Evolutionary conservation across 257 asterid species (phyloP).

Genomic region (Nicotiana otophora): DNA sequence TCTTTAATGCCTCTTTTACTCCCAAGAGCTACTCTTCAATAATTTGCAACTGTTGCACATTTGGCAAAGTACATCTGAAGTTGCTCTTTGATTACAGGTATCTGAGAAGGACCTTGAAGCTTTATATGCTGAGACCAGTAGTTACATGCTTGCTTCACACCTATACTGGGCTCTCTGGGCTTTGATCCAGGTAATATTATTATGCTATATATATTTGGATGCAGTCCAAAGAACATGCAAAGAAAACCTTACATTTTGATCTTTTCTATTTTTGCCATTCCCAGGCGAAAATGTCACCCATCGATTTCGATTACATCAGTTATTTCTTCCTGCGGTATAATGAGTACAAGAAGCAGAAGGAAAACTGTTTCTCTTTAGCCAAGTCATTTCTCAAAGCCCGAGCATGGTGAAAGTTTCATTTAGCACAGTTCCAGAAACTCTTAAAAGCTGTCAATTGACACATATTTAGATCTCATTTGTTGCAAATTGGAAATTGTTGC

Average conservation of each 20-base stretch:
- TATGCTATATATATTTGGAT: not conserved
- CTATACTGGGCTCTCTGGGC: slow-evolving; percentile 96
- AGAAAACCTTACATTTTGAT: not conserved
- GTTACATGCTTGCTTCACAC: slow-evolving; percentile 84
- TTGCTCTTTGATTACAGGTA: slow-evolving; percentile 36
- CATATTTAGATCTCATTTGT: not conserved
- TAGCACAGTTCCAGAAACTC: not conserved
- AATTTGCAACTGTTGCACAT: not conserved
- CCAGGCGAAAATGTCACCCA: slow-evolving; percentile 95
- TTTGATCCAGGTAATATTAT: slow-evolving; percentile 67
- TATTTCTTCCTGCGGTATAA: slow-evolving; percentile 72
- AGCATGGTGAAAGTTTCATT: not conserved
- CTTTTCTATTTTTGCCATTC: slow-evolving; percentile 9
- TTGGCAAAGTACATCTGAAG: not conserved
- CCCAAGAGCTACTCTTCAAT: not conserved
- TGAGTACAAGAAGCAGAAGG: slow-evolving; percentile 72
- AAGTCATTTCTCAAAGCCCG: slow-evolving; percentile 9
- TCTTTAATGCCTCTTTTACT: not conserved
- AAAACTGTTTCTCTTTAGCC: slow-evolving; percentile 39
- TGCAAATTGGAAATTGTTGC: not conserved
- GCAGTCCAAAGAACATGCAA: not conserved
- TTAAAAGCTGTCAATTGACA: not conserved
- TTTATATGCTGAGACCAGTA: slow-evolving; percentile 63
- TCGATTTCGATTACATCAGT: slow-evolving; percentile 72
- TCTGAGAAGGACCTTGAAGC: slow-evolving; percentile 58